These are phyloP conservation scores for Strobilomyces confusus DNA, from an alignment of 768 basidiomycete genomes.

Conservation along the genomic window DNA sequence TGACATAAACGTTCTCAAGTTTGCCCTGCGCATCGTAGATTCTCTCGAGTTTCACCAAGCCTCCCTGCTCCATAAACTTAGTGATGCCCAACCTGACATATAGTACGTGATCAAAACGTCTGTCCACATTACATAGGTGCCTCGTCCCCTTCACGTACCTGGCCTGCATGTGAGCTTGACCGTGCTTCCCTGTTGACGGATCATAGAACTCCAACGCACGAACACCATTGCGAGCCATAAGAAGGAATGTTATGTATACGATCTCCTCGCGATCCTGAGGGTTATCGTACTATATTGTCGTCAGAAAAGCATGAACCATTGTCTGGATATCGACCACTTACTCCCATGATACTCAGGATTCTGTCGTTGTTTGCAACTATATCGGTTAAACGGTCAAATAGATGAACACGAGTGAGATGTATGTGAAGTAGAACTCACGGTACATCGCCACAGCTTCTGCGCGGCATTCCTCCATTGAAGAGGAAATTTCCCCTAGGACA, in stretches of 20 bases:
- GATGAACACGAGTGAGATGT: background rate
- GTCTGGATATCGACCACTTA: conserved; percentile 30
- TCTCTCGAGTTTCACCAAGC: conserved; percentile 68
- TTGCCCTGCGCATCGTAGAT: conserved; percentile 52
- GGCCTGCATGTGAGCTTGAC: conserved; percentile 90
- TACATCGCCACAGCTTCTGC: conserved; percentile 84
- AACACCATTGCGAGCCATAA: conserved; percentile 84
- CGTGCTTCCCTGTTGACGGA: conserved; percentile 75
- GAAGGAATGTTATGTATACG: conserved; percentile 74
- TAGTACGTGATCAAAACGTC: background rate
- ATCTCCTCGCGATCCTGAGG: conserved; percentile 70
- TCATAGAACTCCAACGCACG: conserved; percentile 82
- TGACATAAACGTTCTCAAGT: conserved; percentile 66
- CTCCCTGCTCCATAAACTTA: conserved; percentile 68
- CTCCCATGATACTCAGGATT: conserved; percentile 79
- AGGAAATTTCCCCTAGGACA: conserved; percentile 82
- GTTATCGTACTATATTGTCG: conserved; percentile 52
- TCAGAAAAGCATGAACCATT: too few relatives aligned
- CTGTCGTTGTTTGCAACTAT: conserved; percentile 69
- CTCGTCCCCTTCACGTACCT: conserved; percentile 43
- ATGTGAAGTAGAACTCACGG: conserved; percentile 42
- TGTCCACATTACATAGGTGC: fast-evolving
- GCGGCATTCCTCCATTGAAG: conserved; percentile 91
- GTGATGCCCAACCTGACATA: conserved; percentile 69
- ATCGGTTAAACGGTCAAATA: background rate